phyloP scores from a whole-genome alignment of 192 early-diverging fungal species.

The Podila minutissima region DNA sequence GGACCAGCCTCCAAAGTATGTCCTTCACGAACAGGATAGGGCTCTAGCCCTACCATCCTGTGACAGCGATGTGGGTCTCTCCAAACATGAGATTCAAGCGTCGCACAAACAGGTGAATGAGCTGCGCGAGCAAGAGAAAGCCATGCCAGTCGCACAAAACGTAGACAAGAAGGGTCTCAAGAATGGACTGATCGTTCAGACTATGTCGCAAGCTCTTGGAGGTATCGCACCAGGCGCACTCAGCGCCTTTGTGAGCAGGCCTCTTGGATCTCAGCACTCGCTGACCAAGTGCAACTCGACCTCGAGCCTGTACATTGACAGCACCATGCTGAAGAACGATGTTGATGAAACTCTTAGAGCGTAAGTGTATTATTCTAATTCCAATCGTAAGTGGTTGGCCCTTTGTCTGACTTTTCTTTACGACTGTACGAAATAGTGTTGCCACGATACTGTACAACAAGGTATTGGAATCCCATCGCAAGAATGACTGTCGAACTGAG shows the following conservation, averaged over 20 bases:
- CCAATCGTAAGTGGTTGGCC: neutral
- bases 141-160: neutral
- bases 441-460: slow-evolving; percentile 37
- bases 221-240: slow-evolving; percentile 37
- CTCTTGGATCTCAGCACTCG: slow-evolving; percentile 26
- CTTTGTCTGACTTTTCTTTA: neutral
- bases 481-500: slow-evolving; percentile 38
- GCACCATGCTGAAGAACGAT: slow-evolving; percentile 47
- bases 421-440: slow-evolving; percentile 13
- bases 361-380: slow-evolving; percentile 13
- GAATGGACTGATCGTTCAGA: slow-evolving; percentile 20
- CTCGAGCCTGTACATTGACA: slow-evolving; percentile 49
- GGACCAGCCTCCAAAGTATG: slow-evolving; percentile 18
- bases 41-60: neutral
- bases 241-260: slow-evolving; percentile 24
- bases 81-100: neutral
- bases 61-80: neutral
- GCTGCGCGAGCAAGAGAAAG: neutral
- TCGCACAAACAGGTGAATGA: neutral
- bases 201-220: neutral
- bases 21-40: slow-evolving; percentile 8
- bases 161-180: neutral
- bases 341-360: slow-evolving; percentile 44
- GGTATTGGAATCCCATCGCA: slow-evolving; percentile 30
- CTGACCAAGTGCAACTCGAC: slow-evolving; percentile 49